A percentile compares a stretch with the other conserved stretches of the same genome.
phyloP scores from a whole-genome alignment of 2,329 filamentous ascomycete species.

The Xylariaceae sp. region DNA sequence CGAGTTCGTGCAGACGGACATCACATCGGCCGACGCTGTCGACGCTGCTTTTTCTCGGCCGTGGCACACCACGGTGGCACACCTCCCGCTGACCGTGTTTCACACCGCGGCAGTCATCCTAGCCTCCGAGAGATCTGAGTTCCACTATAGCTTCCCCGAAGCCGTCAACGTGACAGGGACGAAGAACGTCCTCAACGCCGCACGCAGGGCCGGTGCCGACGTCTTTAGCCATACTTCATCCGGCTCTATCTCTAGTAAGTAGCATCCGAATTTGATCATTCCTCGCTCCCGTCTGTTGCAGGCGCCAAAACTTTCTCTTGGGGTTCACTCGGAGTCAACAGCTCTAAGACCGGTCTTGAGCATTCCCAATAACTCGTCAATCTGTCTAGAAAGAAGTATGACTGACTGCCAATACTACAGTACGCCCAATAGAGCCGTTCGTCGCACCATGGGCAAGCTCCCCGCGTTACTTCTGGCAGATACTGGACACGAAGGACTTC shows the following conservation, averaged over 20 bases:
- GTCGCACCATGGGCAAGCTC: constrained; percentile 46
- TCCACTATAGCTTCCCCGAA: constrained; percentile 48
- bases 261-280: too few species aligned
- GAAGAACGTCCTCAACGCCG: constrained; percentile 50
- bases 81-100: constrained; percentile 57
- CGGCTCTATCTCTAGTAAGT: constrained; percentile 47
- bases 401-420: too few species aligned
- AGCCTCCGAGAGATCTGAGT: constrained; percentile 49
- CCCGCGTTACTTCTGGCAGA: constrained; percentile 47
- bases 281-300: too few species aligned
- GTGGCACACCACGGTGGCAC: constrained; percentile 47
- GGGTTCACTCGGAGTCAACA: too few species aligned
- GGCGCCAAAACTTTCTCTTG: too few species aligned
- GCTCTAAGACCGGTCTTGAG: too few species aligned
- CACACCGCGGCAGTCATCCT: constrained; percentile 60
- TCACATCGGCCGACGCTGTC: constrained; percentile 49
- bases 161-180: constrained; percentile 56
- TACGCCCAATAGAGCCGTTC: constrained; percentile 31
- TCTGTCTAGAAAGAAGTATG: too few species aligned
- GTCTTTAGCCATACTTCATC: constrained; percentile 58
- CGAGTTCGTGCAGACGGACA: constrained; percentile 51
- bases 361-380: too few species aligned
- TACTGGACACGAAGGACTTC: constrained; percentile 50
- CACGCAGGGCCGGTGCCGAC: constrained; percentile 48
- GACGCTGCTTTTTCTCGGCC: constrained; percentile 48